Conservation (phyloP, 306 rosid genomes). For the Malus fusca region DNA sequence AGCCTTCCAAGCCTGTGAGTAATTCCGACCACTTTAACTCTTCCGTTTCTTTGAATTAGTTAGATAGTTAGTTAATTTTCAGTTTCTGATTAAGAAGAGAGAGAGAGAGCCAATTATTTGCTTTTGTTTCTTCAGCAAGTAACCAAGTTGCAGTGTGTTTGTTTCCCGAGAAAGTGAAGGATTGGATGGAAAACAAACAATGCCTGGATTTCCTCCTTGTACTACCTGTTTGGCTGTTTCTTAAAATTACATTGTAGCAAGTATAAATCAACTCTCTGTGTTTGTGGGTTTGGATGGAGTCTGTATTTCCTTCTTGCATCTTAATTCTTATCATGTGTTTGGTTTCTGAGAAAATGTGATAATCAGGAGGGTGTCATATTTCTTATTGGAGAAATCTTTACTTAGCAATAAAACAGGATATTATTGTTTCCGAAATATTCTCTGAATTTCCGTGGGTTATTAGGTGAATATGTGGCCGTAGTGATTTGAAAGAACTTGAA, state of each 20-base stretch:
- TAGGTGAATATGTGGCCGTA: neutral
- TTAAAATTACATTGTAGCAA: neutral
- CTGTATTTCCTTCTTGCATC: neutral
- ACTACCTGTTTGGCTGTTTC: neutral
- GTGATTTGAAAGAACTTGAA: constrained; percentile 5
- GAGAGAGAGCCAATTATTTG: neutral
- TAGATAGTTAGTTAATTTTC: neutral
- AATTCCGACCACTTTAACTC: neutral
- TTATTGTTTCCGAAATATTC: no score
- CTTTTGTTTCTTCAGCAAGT: neutral
- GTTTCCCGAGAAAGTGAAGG: neutral
- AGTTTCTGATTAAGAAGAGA: neutral
- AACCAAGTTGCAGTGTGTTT: neutral
- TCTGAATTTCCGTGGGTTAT: no score
- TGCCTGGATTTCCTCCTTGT: neutral
- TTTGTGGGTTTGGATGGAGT: neutral
- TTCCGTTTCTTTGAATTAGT: neutral
- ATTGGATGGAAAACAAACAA: neutral
- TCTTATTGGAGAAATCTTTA: no score
- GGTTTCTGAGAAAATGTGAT: neutral
- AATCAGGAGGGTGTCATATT: no score
- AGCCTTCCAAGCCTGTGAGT: constrained; percentile 75
- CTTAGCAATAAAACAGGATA: no score
- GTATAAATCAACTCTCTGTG: neutral
- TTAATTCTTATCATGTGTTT: neutral